Base-by-base conservation (phyloP, 2,329 filamentous ascomycete genomes). In the Cladobotryum mycophilum region DNA sequence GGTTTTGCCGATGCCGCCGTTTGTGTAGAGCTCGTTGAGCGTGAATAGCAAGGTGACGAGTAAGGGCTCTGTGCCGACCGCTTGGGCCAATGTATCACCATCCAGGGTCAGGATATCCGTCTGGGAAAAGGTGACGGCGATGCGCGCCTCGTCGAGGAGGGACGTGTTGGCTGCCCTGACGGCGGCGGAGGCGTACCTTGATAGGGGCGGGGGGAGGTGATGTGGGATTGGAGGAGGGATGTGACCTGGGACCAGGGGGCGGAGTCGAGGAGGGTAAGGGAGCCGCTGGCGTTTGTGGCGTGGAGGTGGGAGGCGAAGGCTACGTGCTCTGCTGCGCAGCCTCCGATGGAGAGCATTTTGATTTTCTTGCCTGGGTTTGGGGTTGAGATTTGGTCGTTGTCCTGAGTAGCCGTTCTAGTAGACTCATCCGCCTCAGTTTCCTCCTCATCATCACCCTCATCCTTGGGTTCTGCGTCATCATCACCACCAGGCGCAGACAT, bases 1-100 rank as follows among this genome's bases (percentile, higher is more conserved):
- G 0, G 92, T 89, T 58, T 83, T 81, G 2, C 83, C 75, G 44
- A 83, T 74, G 20, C 90, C 81, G 1, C 85, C 89, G 0, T 81
- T 75, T 0, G 88, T 86, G 72, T 96, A 97, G 0, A 99, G 82
- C 70, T 99, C 93, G 67, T 97, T 97, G 43, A 97, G 79, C 0
- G 92, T 96, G 74, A 97, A 99, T 70, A 97, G 81, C 12, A 97
- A 71, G 0, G 91, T 96, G 13, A 95, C 74, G 1, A 96, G 69
- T 3, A 76, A 58, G 9, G 78, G 72, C 1, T 64, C 40, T 14
- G 53, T 38, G 6, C 64, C 63, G 0, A 72, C 45, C 0, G 71
- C 52, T 2, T 55, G 43, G 0, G 58, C 46, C 30, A 81, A 61
- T 4, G 65, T 58, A 2, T 58, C 56, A 8, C 56, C 54, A 7